Percentiles rank a stretch among this genome's conserved stretches.
Evolutionary conservation across 345 rosid genomes (phyloP).

Genomic region (Gossypium stocksii): DNA sequence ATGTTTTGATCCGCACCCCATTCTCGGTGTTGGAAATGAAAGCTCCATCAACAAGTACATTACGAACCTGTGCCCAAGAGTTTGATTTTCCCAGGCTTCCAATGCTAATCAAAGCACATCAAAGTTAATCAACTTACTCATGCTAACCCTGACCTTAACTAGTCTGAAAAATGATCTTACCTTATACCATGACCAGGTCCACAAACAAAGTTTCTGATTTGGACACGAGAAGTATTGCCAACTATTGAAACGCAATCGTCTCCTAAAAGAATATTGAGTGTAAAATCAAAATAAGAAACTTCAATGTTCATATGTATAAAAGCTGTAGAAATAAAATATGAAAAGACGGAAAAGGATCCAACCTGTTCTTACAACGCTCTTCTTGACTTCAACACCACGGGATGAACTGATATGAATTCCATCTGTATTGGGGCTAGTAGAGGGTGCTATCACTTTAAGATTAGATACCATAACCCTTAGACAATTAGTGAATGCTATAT

Average conservation of each 20-base stretch:
- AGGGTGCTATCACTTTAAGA: conserved; percentile 61
- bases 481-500: conserved; percentile 65
- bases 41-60: conserved; percentile 57
- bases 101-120: conserved; percentile 39
- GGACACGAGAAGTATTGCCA: conserved; percentile 63
- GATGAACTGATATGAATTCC: conserved; percentile 83
- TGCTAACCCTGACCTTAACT: neutral
- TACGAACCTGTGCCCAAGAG: conserved; percentile 50
- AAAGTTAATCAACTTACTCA: conserved; percentile 1
- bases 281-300: conserved; percentile 3
- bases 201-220: conserved; percentile 53
- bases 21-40: conserved; percentile 60
- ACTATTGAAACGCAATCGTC: conserved; percentile 95
- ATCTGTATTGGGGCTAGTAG: conserved; percentile 80
- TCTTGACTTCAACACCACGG: conserved; percentile 50
- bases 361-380: conserved; percentile 69
- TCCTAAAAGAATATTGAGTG: conserved; percentile 44
- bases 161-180: conserved; percentile 27
- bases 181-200: conserved; percentile 99
- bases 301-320: neutral
- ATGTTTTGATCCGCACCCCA: conserved; percentile 89
- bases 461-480: conserved; percentile 44
- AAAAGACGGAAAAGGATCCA: conserved; percentile 4
- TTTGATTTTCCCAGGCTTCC: conserved; percentile 85
- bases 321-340: neutral